A percentile compares a stretch with the other conserved stretches of the same genome.
These are phyloP conservation scores for Venturia effusa DNA, from an alignment of 2,329 filamentous ascomycete genomes.

Conservation along the genomic window DNA sequence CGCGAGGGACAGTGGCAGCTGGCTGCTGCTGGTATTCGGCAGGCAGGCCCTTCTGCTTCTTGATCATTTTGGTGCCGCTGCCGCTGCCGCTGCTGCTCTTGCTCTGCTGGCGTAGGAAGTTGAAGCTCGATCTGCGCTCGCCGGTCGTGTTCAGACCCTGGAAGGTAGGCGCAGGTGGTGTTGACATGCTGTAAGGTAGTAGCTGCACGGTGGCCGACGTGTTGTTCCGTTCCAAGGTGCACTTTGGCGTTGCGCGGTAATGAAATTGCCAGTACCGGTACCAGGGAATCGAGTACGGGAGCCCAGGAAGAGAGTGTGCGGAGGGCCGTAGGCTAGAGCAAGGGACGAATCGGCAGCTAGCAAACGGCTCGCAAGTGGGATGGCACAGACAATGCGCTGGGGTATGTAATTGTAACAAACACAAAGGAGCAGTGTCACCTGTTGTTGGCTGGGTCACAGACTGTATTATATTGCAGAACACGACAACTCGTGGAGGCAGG, in stretches of 20 bases:
- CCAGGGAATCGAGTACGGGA: neutral
- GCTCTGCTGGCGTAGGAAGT: constrained; percentile 26
- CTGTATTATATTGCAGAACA: neutral
- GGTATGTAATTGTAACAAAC: neutral
- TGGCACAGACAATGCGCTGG: neutral
- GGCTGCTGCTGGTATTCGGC: constrained; percentile 45
- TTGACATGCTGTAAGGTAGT: neutral
- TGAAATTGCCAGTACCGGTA: neutral
- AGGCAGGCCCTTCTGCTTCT: constrained; percentile 45
- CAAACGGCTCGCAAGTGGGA: neutral
- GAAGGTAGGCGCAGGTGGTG: neutral
- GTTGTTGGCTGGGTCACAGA: neutral
- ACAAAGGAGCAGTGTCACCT: neutral
- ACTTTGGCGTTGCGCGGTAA: neutral
- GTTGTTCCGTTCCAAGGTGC: too few species aligned
- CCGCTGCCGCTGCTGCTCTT: constrained; percentile 19
- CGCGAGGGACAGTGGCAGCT: constrained; percentile 43
- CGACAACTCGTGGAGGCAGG: too few species aligned
- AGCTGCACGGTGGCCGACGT: neutral
- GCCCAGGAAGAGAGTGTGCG: neutral
- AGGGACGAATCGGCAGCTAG: neutral
- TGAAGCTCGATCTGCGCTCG: constrained; percentile 21
- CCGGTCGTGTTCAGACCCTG: neutral
- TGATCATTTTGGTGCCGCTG: constrained; percentile 34
- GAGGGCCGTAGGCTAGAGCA: neutral